Percentiles rank a stretch among this genome's conserved stretches.
phyloP scores from a whole-genome alignment of 257 asterid genomes.

The Echium plantagineum region DNA sequence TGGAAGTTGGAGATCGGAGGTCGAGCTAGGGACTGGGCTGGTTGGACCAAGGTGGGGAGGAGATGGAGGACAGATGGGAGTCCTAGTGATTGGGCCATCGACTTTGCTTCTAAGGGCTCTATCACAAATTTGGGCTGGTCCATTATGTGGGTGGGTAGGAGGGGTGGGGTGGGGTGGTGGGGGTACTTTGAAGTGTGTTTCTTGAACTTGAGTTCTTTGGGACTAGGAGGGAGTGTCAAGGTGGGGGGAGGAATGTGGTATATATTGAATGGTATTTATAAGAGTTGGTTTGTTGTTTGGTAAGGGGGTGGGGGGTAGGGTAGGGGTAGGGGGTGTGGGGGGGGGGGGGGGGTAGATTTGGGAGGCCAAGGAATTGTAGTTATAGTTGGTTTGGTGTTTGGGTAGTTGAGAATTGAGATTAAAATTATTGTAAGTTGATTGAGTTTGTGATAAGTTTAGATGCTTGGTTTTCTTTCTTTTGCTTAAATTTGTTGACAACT shows the following conservation, averaged over 20 bases:
- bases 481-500: too few relatives aligned
- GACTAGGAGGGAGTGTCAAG: too few relatives aligned
- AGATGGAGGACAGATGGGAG: constrained; percentile 63
- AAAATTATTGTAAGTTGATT: not conserved
- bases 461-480: too few relatives aligned
- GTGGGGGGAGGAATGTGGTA: too few relatives aligned
- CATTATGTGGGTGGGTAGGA: constrained; percentile 9
- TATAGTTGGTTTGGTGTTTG: not conserved
- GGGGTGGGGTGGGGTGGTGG: not conserved
- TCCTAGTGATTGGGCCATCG: constrained; percentile 39
- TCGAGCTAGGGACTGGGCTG: constrained; percentile 66
- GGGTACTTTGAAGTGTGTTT: too few relatives aligned
- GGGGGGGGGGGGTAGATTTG: not conserved
- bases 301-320: not conserved
- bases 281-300: too few relatives aligned
- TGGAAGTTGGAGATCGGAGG: constrained; percentile 71
- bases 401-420: not conserved
- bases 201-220: too few relatives aligned
- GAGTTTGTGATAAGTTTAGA: too few relatives aligned
- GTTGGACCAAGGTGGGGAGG: constrained; percentile 57
- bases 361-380: not conserved
- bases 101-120: constrained; percentile 55
- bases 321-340: not conserved
- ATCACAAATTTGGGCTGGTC: constrained; percentile 45
- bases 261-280: too few relatives aligned